Conservation (phyloP, 768 basidiomycete genomes). For the Serendipita sp. region DNA sequence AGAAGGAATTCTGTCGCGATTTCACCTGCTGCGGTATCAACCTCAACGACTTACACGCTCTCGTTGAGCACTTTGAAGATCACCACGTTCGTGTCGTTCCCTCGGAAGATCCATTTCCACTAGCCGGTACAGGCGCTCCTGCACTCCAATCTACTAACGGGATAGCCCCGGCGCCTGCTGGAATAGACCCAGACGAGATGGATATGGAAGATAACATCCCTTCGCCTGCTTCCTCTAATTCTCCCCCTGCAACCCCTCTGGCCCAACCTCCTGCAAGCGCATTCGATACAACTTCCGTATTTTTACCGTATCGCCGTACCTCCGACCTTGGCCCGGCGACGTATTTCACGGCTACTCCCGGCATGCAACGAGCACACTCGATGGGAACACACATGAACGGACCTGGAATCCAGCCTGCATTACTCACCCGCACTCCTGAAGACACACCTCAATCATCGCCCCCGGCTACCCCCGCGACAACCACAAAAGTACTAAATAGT, state of each 20-base stretch:
- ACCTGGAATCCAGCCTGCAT: neutral
- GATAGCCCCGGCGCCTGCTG: neutral
- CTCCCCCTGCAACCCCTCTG: constrained; percentile 29
- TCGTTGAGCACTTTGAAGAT: constrained; percentile 86
- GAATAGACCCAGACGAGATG: neutral
- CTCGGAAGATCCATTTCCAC: constrained; percentile 20
- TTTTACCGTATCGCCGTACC: constrained; percentile 23
- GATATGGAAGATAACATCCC: constrained; percentile 20
- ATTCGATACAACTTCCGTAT: constrained; percentile 39
- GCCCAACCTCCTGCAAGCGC: constrained; percentile 28
- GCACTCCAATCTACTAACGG: neutral
- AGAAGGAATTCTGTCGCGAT: constrained; percentile 40
- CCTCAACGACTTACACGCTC: constrained; percentile 60
- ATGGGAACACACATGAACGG: neutral
- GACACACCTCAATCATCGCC: constrained; percentile 6
- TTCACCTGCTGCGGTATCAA: constrained; percentile 81
- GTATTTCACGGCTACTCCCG: neutral
- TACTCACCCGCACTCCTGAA: constrained; percentile 5
- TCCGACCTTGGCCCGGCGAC: constrained; percentile 6
- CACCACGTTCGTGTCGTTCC: constrained; percentile 65
- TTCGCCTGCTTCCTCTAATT: constrained; percentile 27
- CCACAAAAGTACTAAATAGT: neutral
- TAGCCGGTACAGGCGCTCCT: constrained; percentile 19
- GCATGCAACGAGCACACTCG: neutral
- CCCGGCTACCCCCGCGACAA: neutral